Base-by-base conservation (phyloP, 2,329 filamentous ascomycete genomes). In the Monilinia laxa region DNA sequence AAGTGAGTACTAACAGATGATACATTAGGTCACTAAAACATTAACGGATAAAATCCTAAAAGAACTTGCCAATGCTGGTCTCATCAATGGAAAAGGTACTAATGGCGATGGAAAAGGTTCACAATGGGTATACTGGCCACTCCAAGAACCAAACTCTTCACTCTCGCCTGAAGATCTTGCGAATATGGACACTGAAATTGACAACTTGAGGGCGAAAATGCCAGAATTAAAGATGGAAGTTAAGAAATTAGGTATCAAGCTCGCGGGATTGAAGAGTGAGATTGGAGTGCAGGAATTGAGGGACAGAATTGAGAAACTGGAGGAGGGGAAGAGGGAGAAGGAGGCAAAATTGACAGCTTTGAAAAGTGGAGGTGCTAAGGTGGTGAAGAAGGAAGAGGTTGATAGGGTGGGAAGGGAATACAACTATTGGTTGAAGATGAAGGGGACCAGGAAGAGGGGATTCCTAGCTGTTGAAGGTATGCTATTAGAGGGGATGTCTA, bases 1-100 rank as follows among this genome's bases (percentile, higher is more conserved):
- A 18, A 4, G 10, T 40, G 12, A 47, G 12, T 23, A 56, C 59
- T 71, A 38, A 72, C 62, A 20, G 18, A 7, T 40, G 69, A 52
- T 23, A 16, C 10, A 16, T 0, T 47, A 76, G 75, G 67, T 74
- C 23, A 72, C 68, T 10, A 69, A 73, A 83, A 84, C 85, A 16
- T 80, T 84, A 54, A 82, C 86, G 31, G 81, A 82, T 38, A 90
- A 89, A 76, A 74, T 85, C 42, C 78, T 90, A 45, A 87, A 86
- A 71, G 86, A 89, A 68, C 78, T 90, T 75, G 83, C 86, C 68
- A 85, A 88, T 70, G 81, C 80, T 53, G 83, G 83, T 14, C 77
- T 85, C 70, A 84, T 90, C 53, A 84, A 85, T 72, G 85, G 83
- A 60, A 83, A 76, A 54, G 73, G 73, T 0, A 74, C 73, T 0